phyloP scores from a whole-genome alignment of 2,329 filamentous ascomycete species.

The Didymellaceae sp. region DNA sequence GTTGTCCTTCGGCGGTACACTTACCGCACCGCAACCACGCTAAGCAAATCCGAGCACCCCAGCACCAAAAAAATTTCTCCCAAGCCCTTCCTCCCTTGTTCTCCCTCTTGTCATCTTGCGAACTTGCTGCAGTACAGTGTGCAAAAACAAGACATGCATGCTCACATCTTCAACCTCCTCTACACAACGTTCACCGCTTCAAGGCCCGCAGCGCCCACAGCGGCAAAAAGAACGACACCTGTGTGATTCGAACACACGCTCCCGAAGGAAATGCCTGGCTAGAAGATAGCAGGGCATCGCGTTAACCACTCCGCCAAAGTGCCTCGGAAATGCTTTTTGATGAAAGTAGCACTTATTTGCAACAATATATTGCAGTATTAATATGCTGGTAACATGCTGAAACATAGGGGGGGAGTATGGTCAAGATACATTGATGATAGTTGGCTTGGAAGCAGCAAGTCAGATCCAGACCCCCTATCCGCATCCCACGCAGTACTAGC shows the following conservation, averaged over 20 bases:
- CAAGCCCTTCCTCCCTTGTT: neutral
- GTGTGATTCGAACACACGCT: slow-evolving; percentile 40
- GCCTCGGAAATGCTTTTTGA: too few species aligned
- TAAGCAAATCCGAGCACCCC: neutral
- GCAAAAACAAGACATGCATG: neutral
- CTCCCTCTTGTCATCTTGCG: neutral
- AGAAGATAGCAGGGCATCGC: slow-evolving; percentile 22
- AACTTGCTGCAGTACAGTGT: too few species aligned
- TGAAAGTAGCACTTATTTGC: too few species aligned
- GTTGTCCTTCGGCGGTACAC: neutral
- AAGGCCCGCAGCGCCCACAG: neutral
- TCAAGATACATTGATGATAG: too few species aligned
- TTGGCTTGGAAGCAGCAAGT: too few species aligned
- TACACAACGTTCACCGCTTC: neutral
- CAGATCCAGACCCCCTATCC: too few species aligned
- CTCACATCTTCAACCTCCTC: neutral
- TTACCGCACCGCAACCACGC: neutral
- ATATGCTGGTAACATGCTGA: too few species aligned
- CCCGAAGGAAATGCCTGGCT: slow-evolving; percentile 33
- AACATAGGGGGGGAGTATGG: too few species aligned
- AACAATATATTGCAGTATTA: too few species aligned
- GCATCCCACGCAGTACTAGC: too few species aligned
- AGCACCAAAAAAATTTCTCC: neutral
- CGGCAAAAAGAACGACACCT: slow-evolving; percentile 29
- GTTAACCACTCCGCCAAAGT: slow-evolving; percentile 23